These are phyloP conservation scores for Gossypium longicalyx DNA, from an alignment of 345 rosid species.

Conservation along the genomic window DNA sequence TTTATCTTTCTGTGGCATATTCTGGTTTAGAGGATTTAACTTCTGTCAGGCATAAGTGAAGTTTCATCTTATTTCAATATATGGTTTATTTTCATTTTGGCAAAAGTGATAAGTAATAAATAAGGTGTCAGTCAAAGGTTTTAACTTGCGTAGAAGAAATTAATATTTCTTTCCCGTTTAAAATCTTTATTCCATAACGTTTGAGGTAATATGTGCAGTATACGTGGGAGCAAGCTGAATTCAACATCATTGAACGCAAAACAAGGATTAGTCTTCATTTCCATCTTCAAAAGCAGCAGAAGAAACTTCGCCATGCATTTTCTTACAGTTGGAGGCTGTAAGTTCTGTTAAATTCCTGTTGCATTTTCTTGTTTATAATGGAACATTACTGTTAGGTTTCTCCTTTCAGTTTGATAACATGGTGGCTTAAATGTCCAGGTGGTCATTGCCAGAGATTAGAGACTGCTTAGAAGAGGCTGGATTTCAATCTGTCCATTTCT, in stretches of 20 bases:
- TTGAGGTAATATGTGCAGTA: neutral
- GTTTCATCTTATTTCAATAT: neutral
- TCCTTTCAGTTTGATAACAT: neutral
- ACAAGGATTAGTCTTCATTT: constrained; percentile 84
- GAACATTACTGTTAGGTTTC: neutral
- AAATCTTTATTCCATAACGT: constrained; percentile 23
- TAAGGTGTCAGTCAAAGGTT: neutral
- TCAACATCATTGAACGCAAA: neutral
- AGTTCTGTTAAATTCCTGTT: constrained; percentile 24
- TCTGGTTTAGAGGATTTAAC: neutral
- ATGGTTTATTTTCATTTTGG: neutral
- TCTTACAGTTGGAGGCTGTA: constrained; percentile 93
- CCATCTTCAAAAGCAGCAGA: constrained; percentile 74
- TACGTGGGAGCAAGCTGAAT: constrained; percentile 11
- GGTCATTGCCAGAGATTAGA: constrained; percentile 86
- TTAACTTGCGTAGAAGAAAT: neutral
- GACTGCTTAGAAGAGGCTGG: constrained; percentile 92
- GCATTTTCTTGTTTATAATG: neutral
- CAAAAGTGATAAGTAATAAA: neutral
- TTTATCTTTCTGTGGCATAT: neutral
- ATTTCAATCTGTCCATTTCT: constrained; percentile 67
- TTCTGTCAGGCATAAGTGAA: neutral
- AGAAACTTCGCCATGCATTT: constrained; percentile 70
- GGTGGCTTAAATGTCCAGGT: constrained; percentile 35
- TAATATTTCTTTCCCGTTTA: neutral